Evolutionary conservation across 2,329 filamentous ascomycete species (phyloP), one percentile per base, ranked within the genome.

Genomic region (Phialophora macrospora): DNA sequence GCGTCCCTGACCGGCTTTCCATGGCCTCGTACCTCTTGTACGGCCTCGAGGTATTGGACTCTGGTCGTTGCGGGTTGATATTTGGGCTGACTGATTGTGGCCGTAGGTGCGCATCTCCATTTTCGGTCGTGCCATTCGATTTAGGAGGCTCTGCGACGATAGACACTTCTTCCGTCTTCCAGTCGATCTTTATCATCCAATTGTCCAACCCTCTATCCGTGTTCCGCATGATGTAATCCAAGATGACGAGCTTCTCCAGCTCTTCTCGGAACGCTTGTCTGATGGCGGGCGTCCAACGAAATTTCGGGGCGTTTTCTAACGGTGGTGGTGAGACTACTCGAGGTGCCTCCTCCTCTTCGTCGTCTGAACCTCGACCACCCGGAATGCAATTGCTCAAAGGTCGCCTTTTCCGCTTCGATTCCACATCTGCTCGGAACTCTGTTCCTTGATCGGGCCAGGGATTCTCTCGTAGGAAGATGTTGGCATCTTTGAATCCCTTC

Each of bases 141-240:
- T 83, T 91, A 74, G 82, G 96, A 11, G 93, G 92, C 66, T 97
- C 93, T 0, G 92, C 92, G 17, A 90, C 89, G 70, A 99, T 92
- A 7, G 90, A 92, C 12, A 95, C 94, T 73, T 90, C 86, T 74
- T 95, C 88, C 2, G 86, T 88, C 72, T 92, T 86, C 84, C 88
- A 92, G 77, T 99, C 93, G 34, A 99, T 91, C 77, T 92, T 95
- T 75, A 99, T 93, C 95, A 99, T 99, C 95, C 95, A 99, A 73
- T 99, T 99, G 77, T 99, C 95, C 63, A 97, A 82, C 1, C 95
- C 95, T 79, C 95, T 87, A 77, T 99, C 95, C 1, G 95, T 99
- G 75, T 99, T 99, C 64, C 95, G 88, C 95, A 99, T 99, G 69
- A 99, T 96, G 76, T 99, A 99, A 79, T 99, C 95, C 70, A 99